phyloP scores from a whole-genome alignment of 2,329 filamentous ascomycete genomes.

The Amauroascus niger region DNA sequence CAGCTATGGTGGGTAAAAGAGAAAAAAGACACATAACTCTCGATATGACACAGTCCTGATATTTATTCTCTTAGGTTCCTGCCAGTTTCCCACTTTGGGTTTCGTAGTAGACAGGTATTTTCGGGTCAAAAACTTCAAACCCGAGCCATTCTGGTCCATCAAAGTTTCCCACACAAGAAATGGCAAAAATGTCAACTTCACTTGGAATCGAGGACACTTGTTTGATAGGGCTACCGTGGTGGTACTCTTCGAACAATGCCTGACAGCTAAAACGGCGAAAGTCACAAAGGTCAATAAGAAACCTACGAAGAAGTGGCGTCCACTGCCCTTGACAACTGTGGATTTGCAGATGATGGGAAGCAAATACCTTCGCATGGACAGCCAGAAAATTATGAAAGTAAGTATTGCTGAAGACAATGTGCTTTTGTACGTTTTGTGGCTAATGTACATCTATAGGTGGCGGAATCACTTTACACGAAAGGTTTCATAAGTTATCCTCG shows the following conservation, averaged over 20 bases:
- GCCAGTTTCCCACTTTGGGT: conserved; percentile 91
- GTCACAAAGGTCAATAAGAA: conserved; percentile 83
- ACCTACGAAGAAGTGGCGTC: conserved; percentile 88
- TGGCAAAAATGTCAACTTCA: conserved; percentile 68
- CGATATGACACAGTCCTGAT: conserved; percentile 12
- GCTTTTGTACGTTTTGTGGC: no score
- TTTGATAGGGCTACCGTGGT: conserved; percentile 78
- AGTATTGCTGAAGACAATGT: background rate
- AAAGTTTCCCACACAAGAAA: conserved; percentile 71
- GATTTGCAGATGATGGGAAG: conserved; percentile 95
- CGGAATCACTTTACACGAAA: conserved; percentile 81
- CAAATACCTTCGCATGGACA: conserved; percentile 77
- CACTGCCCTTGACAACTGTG: conserved; percentile 85
- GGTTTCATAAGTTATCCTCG: conserved; percentile 96
- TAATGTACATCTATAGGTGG: conserved; percentile 40
- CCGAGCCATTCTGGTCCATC: conserved; percentile 88
- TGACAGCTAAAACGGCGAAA: conserved; percentile 63
- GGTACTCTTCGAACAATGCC: conserved; percentile 76
- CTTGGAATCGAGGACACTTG: conserved; percentile 69
- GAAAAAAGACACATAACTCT: conserved; percentile 16
- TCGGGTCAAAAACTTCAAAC: conserved; percentile 83
- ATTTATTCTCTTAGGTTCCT: conserved; percentile 59
- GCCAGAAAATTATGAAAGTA: conserved; percentile 77
- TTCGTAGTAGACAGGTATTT: conserved; percentile 97
- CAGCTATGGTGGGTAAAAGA: conserved; percentile 59